phyloP scores from a whole-genome alignment of 1,284 basidiomycete genomes.

The Cutaneotrichosporon spelunceum region DNA sequence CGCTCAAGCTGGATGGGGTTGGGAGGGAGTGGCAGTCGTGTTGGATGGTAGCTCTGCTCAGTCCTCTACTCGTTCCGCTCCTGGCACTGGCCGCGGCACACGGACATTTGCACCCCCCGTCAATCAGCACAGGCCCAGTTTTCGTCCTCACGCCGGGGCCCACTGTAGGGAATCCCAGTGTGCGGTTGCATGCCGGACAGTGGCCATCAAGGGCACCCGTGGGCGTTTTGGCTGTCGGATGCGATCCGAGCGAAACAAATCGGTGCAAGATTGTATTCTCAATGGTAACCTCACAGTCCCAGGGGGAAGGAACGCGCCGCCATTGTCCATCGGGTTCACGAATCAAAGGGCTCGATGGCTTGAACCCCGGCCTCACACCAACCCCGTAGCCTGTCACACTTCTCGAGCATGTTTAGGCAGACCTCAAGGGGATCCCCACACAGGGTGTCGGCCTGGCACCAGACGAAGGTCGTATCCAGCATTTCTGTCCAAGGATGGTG shows the following conservation, averaged over 20 bases:
- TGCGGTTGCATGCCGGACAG: neutral
- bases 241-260: neutral
- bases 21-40: neutral
- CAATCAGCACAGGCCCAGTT: neutral
- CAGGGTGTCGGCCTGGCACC: no score
- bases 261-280: no score
- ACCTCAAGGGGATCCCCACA: no score
- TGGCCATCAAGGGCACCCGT: neutral
- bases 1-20: neutral
- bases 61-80: neutral
- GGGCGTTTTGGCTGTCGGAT: neutral
- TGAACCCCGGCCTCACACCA: neutral
- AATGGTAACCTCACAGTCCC: no score
- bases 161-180: neutral
- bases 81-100: no score
- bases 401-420: neutral
- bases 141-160: neutral
- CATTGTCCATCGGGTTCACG: neutral
- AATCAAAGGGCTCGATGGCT: neutral
- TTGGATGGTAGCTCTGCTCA: neutral
- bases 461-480: no score
- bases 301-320: no score
- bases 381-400: neutral
- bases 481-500: no score
- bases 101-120: neutral